Conservation (phyloP, 2,329 filamentous ascomycete species). For the Pestalotiopsis sp. region DNA sequence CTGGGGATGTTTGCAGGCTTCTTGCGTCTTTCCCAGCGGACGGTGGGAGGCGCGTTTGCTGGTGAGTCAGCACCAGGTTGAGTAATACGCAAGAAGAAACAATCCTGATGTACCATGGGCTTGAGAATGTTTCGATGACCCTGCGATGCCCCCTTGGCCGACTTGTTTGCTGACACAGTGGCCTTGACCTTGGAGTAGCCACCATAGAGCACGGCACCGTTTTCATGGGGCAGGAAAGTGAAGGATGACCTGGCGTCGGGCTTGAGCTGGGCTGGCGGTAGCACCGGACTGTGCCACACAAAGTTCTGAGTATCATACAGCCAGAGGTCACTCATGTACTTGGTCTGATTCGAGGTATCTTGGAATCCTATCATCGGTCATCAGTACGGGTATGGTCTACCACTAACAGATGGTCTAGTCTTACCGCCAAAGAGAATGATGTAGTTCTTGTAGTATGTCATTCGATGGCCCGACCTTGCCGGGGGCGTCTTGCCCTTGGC, state of each 20-base stretch:
- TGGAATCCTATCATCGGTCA: conserved; percentile 66
- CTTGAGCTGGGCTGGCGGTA: conserved; percentile 80
- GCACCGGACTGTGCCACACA: conserved; percentile 76
- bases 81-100: conserved; percentile 85
- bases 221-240: conserved; percentile 86
- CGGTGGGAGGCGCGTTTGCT: conserved; percentile 65
- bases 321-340: conserved; percentile 93
- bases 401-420: not conserved
- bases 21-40: conserved; percentile 93
- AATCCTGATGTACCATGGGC: conserved; percentile 91
- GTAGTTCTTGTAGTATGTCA: conserved; percentile 98
- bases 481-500: conserved; percentile 76
- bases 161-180: conserved; percentile 61
- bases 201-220: conserved; percentile 86
- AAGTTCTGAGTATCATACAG: conserved; percentile 90
- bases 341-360: conserved; percentile 92
- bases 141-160: conserved; percentile 62
- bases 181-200: conserved; percentile 92
- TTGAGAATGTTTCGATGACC: conserved; percentile 75
- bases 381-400: conserved; percentile 13
- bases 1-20: conserved; percentile 86
- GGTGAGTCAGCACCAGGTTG: conserved; percentile 70
- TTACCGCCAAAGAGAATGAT: conserved; percentile 84
- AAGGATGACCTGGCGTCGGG: conserved; percentile 92
- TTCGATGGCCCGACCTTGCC: conserved; percentile 87